Evolutionary conservation across 208 protist species (phyloP).

Genomic region (Crithidia bombi): DNA sequence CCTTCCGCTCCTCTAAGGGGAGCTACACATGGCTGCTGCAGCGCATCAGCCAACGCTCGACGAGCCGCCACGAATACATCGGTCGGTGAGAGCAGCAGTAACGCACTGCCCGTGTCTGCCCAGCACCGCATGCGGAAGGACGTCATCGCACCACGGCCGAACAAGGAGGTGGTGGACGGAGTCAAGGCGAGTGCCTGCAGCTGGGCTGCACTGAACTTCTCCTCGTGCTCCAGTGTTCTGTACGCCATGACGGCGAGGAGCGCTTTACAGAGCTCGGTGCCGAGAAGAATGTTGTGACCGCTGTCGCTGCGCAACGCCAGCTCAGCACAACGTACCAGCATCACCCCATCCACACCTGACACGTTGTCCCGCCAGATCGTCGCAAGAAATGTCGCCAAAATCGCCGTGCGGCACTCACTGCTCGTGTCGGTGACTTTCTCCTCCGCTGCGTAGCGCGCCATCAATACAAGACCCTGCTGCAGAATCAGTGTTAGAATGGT

Average conservation of each 20-base stretch:
- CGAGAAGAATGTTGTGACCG: constrained; percentile 52
- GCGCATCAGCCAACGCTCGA: constrained; percentile 26
- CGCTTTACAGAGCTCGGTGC: constrained; percentile 64
- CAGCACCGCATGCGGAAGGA: constrained; percentile 73
- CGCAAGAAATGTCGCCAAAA: constrained; percentile 60
- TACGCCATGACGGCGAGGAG: constrained; percentile 59
- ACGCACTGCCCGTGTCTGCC: constrained; percentile 28
- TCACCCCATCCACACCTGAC: constrained; percentile 31
- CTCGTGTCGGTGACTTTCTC: constrained; percentile 40
- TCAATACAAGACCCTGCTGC: constrained; percentile 52
- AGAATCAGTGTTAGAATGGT: constrained; percentile 64
- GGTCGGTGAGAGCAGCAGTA: constrained; percentile 40
- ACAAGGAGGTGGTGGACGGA: constrained; percentile 48
- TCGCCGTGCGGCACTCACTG: constrained; percentile 48
- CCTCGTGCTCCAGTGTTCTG: constrained; percentile 63
- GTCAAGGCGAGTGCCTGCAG: constrained; percentile 46
- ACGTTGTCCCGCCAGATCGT: constrained; percentile 60
- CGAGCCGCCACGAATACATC: constrained; percentile 28
- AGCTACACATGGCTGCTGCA: constrained; percentile 26
- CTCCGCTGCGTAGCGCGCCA: constrained; percentile 55
- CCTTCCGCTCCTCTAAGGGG: constrained; percentile 15
- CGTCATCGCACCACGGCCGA: constrained; percentile 63
- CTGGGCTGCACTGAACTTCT: constrained; percentile 69
- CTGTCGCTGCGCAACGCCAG: constrained; percentile 56
- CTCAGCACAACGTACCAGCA: constrained; percentile 68